Base-by-base conservation (phyloP, 352 stramenopile genomes). In the Phytophthora palmivora region DNA sequence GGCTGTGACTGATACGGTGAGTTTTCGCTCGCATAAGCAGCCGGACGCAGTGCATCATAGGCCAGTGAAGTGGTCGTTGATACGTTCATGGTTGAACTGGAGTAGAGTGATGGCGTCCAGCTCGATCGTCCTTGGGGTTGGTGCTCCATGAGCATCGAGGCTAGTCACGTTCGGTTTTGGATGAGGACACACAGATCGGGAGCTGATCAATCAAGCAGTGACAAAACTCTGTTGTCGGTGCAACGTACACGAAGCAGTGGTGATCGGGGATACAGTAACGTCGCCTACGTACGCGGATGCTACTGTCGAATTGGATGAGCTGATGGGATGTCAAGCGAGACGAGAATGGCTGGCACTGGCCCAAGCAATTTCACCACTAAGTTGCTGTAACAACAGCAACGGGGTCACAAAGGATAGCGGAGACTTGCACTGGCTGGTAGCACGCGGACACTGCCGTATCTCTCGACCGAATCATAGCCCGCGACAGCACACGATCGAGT, bases 251-350 rank as follows among this genome's bases (percentile, higher is more conserved):
- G 58, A 66, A 50, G 55, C 44, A 59, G 54, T 33, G 21, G 45
- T n/a, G 15, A 36, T 49, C 22, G 43, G 22, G 45, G 44, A 57
- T 63, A 34, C 58, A 43, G 28, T 51, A 34, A 48, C 58, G 58
- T 15, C 39, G 50, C 50, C 22, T 70, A 63, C 61, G 55, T 53
- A 66, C 62, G 55, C 52, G 43, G 36, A 53, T 67, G 55, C 56
- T 71, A 71, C 63, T 71, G 50, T 71, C 56, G 56, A 67, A 67
- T 71, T 71, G 63, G 63, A 71, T 71, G 63, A 71, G 63, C 63
- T 71, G 63, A 71, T 58, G 55, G 63, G 56, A 67, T 71, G 62
- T 70, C 62, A 66, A 70, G 54, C 52, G 61, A 47, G 7, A 5
- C 45, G 41, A 61, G 63, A 71, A 60, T 71, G 63, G 63, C 63